Evolutionary conservation across 2,329 filamentous ascomycete genomes (phyloP).

Genomic region (Gnomoniopsis smithogilvyi): DNA sequence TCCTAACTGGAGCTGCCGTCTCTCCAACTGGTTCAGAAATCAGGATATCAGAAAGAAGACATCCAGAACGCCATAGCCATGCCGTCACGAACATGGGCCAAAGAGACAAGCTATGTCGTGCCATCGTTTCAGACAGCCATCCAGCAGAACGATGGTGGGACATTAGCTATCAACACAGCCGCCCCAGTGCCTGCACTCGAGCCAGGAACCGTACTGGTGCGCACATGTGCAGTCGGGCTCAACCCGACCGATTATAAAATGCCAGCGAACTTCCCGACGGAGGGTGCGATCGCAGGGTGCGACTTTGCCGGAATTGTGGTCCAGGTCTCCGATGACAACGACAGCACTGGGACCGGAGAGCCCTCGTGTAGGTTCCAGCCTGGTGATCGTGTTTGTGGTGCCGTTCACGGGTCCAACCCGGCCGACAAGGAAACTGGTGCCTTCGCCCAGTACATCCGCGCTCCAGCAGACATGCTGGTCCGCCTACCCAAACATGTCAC

Average conservation of each 20-base stretch:
- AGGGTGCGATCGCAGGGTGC: conserved; percentile 24
- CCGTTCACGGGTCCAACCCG: conserved; percentile 17
- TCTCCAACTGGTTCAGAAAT: too few relatives aligned
- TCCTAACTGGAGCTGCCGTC: too few relatives aligned
- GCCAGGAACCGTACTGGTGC: conserved; percentile 18
- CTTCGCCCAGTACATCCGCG: conserved; percentile 21
- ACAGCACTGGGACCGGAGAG: conserved; percentile 9
- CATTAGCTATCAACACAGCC: not conserved
- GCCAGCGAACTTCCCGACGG: conserved; percentile 18
- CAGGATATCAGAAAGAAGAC: too few relatives aligned
- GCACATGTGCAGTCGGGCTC: conserved; percentile 20
- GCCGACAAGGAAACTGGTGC: conserved; percentile 18
- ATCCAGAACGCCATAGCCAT: too few relatives aligned
- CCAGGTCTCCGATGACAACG: conserved; percentile 9
- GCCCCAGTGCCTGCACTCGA: conserved; percentile 13
- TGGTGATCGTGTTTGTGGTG: conserved; percentile 28
- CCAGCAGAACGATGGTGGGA: too few relatives aligned
- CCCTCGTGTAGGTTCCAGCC: conserved; percentile 21
- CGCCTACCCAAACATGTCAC: conserved; percentile 11
- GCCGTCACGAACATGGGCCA: too few relatives aligned
- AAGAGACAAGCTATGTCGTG: too few relatives aligned
- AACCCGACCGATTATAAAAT: conserved; percentile 26
- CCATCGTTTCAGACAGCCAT: not conserved
- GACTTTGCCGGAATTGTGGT: conserved; percentile 30
- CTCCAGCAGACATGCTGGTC: conserved; percentile 10